Percentiles rank a stretch among this genome's conserved stretches.
Conservation (phyloP, 257 asterid genomes). For the Solanum appendiculatum region DNA sequence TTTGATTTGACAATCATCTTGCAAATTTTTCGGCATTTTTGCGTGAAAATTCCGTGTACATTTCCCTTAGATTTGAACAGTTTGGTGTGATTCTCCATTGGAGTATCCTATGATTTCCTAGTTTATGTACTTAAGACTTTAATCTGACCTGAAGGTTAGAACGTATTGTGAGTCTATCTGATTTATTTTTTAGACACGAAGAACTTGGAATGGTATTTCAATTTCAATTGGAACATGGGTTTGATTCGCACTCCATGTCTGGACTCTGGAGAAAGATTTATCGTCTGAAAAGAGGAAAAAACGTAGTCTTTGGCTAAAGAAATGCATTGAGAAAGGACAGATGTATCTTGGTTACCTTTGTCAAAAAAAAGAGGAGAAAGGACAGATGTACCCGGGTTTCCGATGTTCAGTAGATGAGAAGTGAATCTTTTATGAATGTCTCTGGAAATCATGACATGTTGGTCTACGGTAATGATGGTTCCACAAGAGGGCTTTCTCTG, state of each 20-base stretch:
- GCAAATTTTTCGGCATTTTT: background rate
- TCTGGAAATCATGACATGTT: conserved; percentile 22
- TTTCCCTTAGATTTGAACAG: background rate
- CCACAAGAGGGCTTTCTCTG: conserved; percentile 22
- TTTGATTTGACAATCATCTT: background rate
- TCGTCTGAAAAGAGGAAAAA: background rate
- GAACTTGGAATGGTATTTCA: background rate
- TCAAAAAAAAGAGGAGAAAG: no score
- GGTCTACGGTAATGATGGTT: conserved; percentile 7
- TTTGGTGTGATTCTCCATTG: background rate
- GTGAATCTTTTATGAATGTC: conserved; percentile 29
- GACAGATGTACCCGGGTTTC: background rate
- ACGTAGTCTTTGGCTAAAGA: background rate
- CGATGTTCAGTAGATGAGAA: conserved; percentile 52
- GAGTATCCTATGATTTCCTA: background rate
- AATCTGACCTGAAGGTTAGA: background rate
- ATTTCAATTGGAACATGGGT: background rate
- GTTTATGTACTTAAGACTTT: background rate
- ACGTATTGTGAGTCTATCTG: background rate
- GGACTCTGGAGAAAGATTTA: background rate
- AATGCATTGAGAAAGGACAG: background rate
- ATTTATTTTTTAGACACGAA: background rate
- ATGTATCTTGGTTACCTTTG: background rate
- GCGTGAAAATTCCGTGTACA: background rate
- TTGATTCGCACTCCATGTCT: background rate